Percentiles rank a stretch among this genome's conserved stretches.
Evolutionary conservation across 345 rosid species (phyloP).

Genomic region (Eutrema heterophyllum): DNA sequence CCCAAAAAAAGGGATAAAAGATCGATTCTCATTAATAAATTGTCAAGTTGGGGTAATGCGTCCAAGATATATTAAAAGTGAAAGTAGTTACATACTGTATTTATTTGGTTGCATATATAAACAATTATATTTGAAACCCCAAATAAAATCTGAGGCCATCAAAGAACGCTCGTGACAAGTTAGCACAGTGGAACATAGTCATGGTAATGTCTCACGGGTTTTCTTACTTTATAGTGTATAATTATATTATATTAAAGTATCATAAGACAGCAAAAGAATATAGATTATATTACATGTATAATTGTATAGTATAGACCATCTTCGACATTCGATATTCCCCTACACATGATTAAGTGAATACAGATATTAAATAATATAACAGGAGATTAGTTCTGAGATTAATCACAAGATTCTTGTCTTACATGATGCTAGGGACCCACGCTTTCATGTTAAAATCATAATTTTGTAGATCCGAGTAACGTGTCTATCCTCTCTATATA

Average conservation of each 20-base stretch:
- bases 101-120: slow-evolving; percentile 20
- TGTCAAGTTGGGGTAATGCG: slow-evolving; percentile 15
- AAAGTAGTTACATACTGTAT: neutral
- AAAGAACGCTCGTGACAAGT: slow-evolving; percentile 30
- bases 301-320: neutral
- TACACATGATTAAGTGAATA: neutral
- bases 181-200: slow-evolving; percentile 25
- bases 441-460: slow-evolving; percentile 14
- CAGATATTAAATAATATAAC: neutral
- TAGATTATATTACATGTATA: neutral
- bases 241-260: neutral
- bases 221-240: slow-evolving; percentile 5
- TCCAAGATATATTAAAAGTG: slow-evolving; percentile 22
- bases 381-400: slow-evolving; percentile 10
- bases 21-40: slow-evolving; percentile 9
- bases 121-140: slow-evolving; percentile 4
- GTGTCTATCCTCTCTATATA: slow-evolving; percentile 23
- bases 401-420: slow-evolving; percentile 25
- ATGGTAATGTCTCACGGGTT: slow-evolving; percentile 31
- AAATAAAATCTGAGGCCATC: slow-evolving; percentile 14
- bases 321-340: slow-evolving; percentile 2
- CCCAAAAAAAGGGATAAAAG: neutral
- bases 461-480: neutral
- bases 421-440: slow-evolving; percentile 27
- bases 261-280: slow-evolving; percentile 4